Evolutionary conservation across 805 yeast species (phyloP).

Genomic region (Naumovozyma baii): DNA sequence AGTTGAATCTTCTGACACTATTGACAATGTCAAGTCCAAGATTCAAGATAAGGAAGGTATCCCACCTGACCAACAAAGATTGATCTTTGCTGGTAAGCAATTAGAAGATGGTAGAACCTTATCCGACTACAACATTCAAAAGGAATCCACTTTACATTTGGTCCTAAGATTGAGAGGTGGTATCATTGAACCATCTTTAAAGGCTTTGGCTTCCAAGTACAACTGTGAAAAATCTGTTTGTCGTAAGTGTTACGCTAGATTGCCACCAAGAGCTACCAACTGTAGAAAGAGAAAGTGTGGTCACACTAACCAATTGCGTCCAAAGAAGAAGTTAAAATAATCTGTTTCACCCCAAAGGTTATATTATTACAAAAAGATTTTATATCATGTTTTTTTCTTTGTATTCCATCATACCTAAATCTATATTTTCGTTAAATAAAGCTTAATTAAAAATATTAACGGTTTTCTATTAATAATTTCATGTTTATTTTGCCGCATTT

Average conservation of each 20-base stretch:
- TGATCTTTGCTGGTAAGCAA: conserved; percentile 99
- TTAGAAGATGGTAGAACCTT: conserved; percentile 98
- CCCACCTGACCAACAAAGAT: conserved; percentile 99
- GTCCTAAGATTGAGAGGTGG: conserved; percentile 97
- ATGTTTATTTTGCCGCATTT: no score
- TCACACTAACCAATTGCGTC: conserved; percentile 99
- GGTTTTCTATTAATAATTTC: neutral
- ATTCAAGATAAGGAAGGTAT: conserved; percentile 99
- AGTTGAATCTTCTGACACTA: conserved; percentile 98
- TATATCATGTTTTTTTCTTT: neutral
- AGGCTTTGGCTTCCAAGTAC: conserved; percentile 98
- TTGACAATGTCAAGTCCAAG: conserved; percentile 97
- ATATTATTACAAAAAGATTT: neutral
- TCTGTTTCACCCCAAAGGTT: conserved; percentile 22
- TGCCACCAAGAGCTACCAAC: conserved; percentile 99
- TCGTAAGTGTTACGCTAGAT: conserved; percentile 99
- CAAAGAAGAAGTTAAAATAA: conserved; percentile 98
- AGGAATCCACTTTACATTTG: conserved; percentile 95
- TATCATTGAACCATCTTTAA: conserved; percentile 98
- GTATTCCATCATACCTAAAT: neutral
- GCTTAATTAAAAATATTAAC: neutral
- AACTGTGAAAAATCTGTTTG: conserved; percentile 99
- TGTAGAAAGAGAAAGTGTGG: conserved; percentile 99
- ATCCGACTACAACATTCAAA: conserved; percentile 99
- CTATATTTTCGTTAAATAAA: neutral